A percentile compares a stretch with the other conserved stretches of the same genome.
phyloP scores from a whole-genome alignment of 805 yeast genomes.

The Cyberlindnera euphorbiiphila region DNA sequence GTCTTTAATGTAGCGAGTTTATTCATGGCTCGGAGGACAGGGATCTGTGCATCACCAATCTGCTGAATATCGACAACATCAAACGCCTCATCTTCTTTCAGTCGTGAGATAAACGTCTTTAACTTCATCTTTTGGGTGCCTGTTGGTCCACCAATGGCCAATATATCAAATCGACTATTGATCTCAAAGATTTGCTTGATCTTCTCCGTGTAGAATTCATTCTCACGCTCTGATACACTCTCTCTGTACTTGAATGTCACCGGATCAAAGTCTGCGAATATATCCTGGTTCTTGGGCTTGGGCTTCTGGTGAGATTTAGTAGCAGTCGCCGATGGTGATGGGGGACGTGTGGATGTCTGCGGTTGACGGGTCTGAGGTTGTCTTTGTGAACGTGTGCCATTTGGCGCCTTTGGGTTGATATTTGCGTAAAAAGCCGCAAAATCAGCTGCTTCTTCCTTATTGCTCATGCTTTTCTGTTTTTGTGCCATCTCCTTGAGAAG shows the following conservation, averaged over 20 bases:
- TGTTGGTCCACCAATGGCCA: constrained; percentile 12
- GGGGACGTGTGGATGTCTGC: too few species aligned
- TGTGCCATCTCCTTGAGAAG: too few species aligned
- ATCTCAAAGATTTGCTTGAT: constrained; percentile 16
- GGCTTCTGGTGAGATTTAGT: constrained; percentile 9
- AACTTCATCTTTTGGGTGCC: constrained; percentile 12
- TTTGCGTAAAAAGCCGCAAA: not conserved
- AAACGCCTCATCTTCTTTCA: constrained; percentile 15
- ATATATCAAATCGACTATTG: constrained; percentile 15
- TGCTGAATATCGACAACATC: constrained; percentile 21
- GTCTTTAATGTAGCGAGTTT: constrained; percentile 28
- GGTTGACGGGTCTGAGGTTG: too few species aligned
- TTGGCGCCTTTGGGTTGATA: too few species aligned
- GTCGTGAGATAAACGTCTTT: constrained; percentile 9
- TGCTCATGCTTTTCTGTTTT: too few species aligned
- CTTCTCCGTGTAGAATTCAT: constrained; percentile 21
- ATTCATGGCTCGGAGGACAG: constrained; percentile 15
- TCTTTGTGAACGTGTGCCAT: too few species aligned
- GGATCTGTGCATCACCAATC: constrained; percentile 7
- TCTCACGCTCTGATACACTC: constrained; percentile 17
- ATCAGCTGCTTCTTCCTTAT: not conserved
- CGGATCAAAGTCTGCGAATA: constrained; percentile 17
- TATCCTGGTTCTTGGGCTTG: constrained; percentile 8
- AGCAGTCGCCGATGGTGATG: too few species aligned
- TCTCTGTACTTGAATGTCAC: constrained; percentile 19